A percentile compares a stretch with the other conserved stretches of the same genome.
Conservation (phyloP, 208 protist genomes). For the Leptomonas pyrrhocoris region DNA sequence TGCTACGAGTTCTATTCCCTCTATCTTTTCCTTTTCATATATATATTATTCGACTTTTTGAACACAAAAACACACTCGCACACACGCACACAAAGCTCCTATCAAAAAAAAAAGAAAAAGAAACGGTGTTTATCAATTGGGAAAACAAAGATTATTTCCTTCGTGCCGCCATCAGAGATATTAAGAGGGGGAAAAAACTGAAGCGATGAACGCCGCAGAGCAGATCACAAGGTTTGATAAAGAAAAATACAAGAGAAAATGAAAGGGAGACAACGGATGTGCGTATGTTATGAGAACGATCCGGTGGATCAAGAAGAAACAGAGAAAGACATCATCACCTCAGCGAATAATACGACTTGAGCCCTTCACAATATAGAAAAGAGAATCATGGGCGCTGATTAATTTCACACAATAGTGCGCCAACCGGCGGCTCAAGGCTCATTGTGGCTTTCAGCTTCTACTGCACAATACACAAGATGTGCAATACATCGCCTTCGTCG, state of each 20-base stretch:
- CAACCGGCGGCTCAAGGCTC: no score
- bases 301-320: no score
- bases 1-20: neutral
- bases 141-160: neutral
- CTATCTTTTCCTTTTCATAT: neutral
- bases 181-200: neutral
- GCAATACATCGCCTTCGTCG: neutral
- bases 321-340: neutral
- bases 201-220: neutral
- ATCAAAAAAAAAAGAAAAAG: neutral
- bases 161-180: neutral
- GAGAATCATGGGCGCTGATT: neutral
- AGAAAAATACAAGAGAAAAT: neutral
- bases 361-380: neutral
- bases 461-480: no score
- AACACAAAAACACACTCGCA: no score
- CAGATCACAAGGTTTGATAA: neutral
- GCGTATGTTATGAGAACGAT: no score
- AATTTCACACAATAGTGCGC: no score
- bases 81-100: neutral
- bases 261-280: constrained; percentile 1
- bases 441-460: no score
- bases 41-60: neutral
- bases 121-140: neutral
- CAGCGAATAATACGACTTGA: neutral